A percentile compares a stretch with the other conserved stretches of the same genome.
phyloP scores from a whole-genome alignment of 2,329 filamentous ascomycete genomes.

The Fusarium mexicanum region DNA sequence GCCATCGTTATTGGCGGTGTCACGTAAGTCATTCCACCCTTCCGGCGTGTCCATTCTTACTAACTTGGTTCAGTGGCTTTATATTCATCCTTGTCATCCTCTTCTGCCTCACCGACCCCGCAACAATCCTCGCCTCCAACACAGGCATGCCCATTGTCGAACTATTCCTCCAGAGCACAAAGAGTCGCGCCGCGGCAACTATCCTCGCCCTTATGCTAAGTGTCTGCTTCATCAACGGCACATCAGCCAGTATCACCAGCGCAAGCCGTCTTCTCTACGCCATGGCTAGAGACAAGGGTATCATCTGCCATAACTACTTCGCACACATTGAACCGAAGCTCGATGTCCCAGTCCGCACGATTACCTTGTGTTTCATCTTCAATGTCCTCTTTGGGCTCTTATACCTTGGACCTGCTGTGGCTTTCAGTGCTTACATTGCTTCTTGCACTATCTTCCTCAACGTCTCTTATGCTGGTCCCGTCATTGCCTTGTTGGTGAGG shows the following conservation, averaged over 20 bases:
- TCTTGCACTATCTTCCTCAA: constrained; percentile 35
- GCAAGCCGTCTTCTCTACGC: constrained; percentile 54
- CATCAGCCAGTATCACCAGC: constrained; percentile 51
- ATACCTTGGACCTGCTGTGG: constrained; percentile 27
- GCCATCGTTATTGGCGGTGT: constrained; percentile 54
- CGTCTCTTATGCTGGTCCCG: constrained; percentile 22
- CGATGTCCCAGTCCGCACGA: constrained; percentile 20
- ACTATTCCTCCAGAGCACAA: constrained; percentile 55
- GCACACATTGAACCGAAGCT: constrained; percentile 18
- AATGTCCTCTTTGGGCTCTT: constrained; percentile 30
- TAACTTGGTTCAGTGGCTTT: constrained; percentile 40
- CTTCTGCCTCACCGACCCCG: constrained; percentile 52
- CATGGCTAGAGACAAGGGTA: constrained; percentile 36
- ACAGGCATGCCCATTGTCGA: constrained; percentile 59
- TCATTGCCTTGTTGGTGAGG: constrained; percentile 19
- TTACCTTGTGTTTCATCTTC: constrained; percentile 22
- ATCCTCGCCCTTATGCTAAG: constrained; percentile 51
- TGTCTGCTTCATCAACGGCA: constrained; percentile 58
- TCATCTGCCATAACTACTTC: constrained; percentile 21
- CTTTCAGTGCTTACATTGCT: constrained; percentile 32
- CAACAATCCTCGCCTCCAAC: constrained; percentile 47
- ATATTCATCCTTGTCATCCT: constrained; percentile 54
- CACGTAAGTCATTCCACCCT: constrained; percentile 43
- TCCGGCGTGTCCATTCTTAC: neutral
- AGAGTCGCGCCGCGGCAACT: constrained; percentile 50